These are phyloP conservation scores for Phytomonas francai DNA, from an alignment of 208 protist species.

Conservation along the genomic window DNA sequence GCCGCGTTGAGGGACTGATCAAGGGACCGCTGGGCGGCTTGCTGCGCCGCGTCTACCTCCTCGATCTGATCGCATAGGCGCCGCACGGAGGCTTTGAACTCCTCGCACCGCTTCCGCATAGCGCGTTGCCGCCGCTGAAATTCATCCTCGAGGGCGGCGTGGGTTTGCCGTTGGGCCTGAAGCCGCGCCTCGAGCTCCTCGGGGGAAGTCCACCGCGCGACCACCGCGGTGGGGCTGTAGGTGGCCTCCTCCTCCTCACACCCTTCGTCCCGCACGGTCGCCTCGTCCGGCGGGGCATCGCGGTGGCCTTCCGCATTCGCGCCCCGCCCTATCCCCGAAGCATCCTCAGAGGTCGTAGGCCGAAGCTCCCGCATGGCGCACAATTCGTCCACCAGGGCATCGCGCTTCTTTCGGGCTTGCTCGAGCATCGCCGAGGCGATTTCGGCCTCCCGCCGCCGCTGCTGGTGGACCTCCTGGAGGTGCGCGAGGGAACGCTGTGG, in stretches of 20 bases:
- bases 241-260: not conserved
- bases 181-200: not conserved
- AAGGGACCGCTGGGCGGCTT: slow-evolving; percentile 24
- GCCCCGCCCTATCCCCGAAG: not conserved
- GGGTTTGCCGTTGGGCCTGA: not conserved
- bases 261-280: not conserved
- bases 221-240: not conserved
- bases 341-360: not conserved
- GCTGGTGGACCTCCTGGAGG: slow-evolving; percentile 9
- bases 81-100: slow-evolving; percentile 19
- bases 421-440: not conserved
- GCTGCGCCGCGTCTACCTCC: slow-evolving; percentile 29
- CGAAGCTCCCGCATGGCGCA: not conserved
- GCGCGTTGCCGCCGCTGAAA: not conserved
- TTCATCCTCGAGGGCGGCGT: slow-evolving; percentile 8
- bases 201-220: not conserved
- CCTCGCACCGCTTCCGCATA: slow-evolving; percentile 12
- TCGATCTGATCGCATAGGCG: slow-evolving; percentile 34
- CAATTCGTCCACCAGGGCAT: too few relatives aligned
- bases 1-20: slow-evolving; percentile 21
- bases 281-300: not conserved
- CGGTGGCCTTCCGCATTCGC: not conserved
- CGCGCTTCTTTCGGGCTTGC: not conserved
- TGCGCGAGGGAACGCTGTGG: slow-evolving; percentile 13
- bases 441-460: not conserved